A percentile compares a stretch with the other conserved stretches of the same genome.
These are phyloP conservation scores for Paraconiothyrium brasiliense DNA, from an alignment of 2,329 filamentous ascomycete species.

Conservation along the genomic window DNA sequence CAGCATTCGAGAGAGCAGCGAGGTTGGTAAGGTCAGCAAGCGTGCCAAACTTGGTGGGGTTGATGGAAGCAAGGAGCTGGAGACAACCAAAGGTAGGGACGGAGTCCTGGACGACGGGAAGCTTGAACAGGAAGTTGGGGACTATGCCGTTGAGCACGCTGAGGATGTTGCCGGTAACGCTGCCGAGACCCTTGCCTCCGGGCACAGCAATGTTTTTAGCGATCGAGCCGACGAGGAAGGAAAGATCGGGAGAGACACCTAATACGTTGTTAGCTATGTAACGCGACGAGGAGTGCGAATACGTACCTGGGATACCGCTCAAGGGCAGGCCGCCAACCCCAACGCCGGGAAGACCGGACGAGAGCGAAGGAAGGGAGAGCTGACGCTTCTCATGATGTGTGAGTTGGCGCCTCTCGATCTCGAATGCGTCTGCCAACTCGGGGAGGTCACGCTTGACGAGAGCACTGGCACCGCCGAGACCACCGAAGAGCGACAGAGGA, in stretches of 20 bases:
- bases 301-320: conserved; percentile 25
- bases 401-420: conserved; percentile 20
- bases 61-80: conserved; percentile 26
- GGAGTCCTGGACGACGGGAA: conserved; percentile 28
- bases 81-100: conserved; percentile 29
- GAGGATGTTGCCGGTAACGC: conserved; percentile 24
- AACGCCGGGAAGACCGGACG: conserved; percentile 20
- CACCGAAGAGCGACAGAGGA: conserved; percentile 27
- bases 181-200: conserved; percentile 24
- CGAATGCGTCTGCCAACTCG: conserved; percentile 14
- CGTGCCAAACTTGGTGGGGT: conserved; percentile 26
- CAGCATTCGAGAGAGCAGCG: conserved; percentile 19
- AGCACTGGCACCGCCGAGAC: conserved; percentile 9
- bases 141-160: conserved; percentile 24
- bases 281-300: background rate
- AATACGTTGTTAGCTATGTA: background rate
- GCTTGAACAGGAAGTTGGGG: conserved; percentile 31
- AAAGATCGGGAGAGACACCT: conserved; percentile 26
- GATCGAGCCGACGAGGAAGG: conserved; percentile 25
- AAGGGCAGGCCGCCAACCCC: conserved; percentile 20
- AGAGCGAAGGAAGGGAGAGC: conserved; percentile 18
- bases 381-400: background rate
- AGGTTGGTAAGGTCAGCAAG: conserved; percentile 24
- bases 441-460: conserved; percentile 29
- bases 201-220: conserved; percentile 30